Evolutionary conservation across 495 filamentous ascomycete genomes (phyloP).

Genomic region (Penicillium parvum): DNA sequence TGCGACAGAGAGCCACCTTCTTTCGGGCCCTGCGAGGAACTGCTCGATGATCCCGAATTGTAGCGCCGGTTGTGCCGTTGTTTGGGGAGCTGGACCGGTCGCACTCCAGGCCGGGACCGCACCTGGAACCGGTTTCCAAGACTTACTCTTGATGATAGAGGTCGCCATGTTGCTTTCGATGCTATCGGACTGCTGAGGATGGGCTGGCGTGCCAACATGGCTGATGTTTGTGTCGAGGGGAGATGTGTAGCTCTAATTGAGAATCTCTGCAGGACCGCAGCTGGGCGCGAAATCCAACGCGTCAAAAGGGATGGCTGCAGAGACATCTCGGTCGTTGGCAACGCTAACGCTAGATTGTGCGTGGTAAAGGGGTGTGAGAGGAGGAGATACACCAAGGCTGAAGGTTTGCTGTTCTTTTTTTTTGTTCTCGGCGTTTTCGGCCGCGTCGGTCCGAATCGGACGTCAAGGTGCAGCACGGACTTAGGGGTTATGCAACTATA

Average conservation of each 20-base stretch:
- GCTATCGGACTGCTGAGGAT: background rate
- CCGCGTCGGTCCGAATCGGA: constrained; percentile 1
- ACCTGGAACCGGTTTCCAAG: background rate
- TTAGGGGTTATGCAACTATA: background rate
- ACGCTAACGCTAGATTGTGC: background rate
- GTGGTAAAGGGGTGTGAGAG: background rate
- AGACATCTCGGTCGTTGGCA: constrained; percentile 11
- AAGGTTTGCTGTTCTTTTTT: constrained; percentile 8
- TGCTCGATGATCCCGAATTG: constrained; percentile 22
- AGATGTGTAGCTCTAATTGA: constrained; percentile 1
- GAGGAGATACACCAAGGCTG: constrained; percentile 1
- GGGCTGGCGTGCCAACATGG: constrained; percentile 1
- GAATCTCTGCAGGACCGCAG: constrained; percentile 11
- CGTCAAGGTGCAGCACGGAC: background rate
- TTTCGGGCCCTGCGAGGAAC: constrained; percentile 10
- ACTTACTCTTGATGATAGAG: background rate
- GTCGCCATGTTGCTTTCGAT: constrained; percentile 5
- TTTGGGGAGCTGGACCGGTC: constrained; percentile 7
- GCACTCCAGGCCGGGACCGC: constrained; percentile 1
- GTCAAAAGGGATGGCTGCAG: constrained; percentile 17
- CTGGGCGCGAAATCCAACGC: constrained; percentile 22
- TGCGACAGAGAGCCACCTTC: constrained; percentile 57
- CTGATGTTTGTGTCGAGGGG: background rate
- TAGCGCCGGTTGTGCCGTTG: constrained; percentile 19
- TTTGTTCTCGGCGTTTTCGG: constrained; percentile 6